These are phyloP conservation scores for Candida tibetensis DNA, from an alignment of 805 yeast species.

Conservation along the genomic window DNA sequence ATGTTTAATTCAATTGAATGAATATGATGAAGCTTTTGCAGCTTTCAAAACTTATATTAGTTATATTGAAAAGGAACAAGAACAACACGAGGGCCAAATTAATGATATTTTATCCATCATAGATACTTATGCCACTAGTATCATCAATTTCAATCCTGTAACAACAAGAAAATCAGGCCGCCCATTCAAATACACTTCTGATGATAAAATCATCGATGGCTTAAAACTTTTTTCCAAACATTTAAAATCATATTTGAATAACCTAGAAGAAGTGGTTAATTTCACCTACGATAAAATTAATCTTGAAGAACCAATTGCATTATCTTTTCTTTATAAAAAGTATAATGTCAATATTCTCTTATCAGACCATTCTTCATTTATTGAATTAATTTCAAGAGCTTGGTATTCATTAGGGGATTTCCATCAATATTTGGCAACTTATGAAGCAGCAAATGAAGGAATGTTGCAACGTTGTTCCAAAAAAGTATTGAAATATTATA, in stretches of 20 bases:
- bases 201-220: slow-evolving; percentile 18
- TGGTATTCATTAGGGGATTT: slow-evolving; percentile 38
- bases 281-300: slow-evolving; percentile 27
- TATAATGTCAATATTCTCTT: slow-evolving; percentile 32
- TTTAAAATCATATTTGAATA: slow-evolving; percentile 24
- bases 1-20: slow-evolving; percentile 30
- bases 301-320: slow-evolving; percentile 8
- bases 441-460: slow-evolving; percentile 22
- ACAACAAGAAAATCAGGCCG: slow-evolving; percentile 16
- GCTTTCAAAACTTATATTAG: slow-evolving; percentile 37
- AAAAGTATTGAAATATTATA: slow-evolving; percentile 24
- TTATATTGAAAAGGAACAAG: slow-evolving; percentile 33
- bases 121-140: slow-evolving; percentile 31
- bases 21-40: slow-evolving; percentile 44
- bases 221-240: slow-evolving; percentile 17
- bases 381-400: slow-evolving; percentile 30
- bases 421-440: slow-evolving; percentile 25
- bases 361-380: slow-evolving; percentile 24
- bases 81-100: slow-evolving; percentile 27
- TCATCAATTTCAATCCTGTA: slow-evolving; percentile 37
- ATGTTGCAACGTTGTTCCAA: slow-evolving; percentile 15
- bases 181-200: slow-evolving; percentile 24
- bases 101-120: slow-evolving; percentile 33
- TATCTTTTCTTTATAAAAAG: slow-evolving; percentile 36
- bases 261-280: slow-evolving; percentile 20